Conservation (phyloP, 306 rosid species). For the Dryas alaskensis region DNA sequence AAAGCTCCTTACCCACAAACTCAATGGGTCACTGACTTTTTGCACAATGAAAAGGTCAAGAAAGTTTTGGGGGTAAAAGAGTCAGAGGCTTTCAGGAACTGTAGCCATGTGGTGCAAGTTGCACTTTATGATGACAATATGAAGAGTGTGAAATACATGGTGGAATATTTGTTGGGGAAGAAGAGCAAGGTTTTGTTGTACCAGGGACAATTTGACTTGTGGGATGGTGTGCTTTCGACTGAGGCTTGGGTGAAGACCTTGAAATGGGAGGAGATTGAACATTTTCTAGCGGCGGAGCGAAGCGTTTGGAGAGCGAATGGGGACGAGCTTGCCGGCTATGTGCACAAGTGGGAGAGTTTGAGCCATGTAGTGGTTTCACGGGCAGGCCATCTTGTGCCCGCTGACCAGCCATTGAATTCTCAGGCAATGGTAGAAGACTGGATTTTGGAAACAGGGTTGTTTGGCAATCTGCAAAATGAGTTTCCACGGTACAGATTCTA, state of each 20-base stretch:
- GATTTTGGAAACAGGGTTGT: conserved; percentile 52
- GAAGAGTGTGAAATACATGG: conserved; percentile 68
- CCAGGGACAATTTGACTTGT: conserved; percentile 62
- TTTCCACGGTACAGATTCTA: too few relatives aligned
- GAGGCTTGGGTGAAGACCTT: conserved; percentile 69
- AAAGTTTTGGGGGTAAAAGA: conserved; percentile 44
- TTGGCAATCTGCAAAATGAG: conserved; percentile 14
- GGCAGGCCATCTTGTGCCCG: conserved; percentile 68
- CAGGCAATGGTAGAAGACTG: conserved; percentile 74
- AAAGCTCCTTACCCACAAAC: conserved; percentile 31
- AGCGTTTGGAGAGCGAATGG: conserved; percentile 56
- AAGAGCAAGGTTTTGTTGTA: conserved; percentile 52
- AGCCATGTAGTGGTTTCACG: conserved; percentile 65
- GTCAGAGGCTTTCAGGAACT: conserved; percentile 33
- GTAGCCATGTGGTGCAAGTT: conserved; percentile 44
- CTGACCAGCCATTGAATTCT: conserved; percentile 52
- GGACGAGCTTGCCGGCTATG: conserved; percentile 58
- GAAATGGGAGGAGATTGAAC: conserved; percentile 52
- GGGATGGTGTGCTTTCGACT: conserved; percentile 53
- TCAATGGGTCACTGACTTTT: conserved; percentile 34
- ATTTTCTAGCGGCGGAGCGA: conserved; percentile 46
- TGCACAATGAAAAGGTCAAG: conserved; percentile 38
- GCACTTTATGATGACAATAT: conserved; percentile 47
- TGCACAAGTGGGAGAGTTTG: conserved; percentile 52
- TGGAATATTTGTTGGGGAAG: conserved; percentile 42